Conservation (phyloP, 805 yeast species). For the Candida morakotiae region DNA sequence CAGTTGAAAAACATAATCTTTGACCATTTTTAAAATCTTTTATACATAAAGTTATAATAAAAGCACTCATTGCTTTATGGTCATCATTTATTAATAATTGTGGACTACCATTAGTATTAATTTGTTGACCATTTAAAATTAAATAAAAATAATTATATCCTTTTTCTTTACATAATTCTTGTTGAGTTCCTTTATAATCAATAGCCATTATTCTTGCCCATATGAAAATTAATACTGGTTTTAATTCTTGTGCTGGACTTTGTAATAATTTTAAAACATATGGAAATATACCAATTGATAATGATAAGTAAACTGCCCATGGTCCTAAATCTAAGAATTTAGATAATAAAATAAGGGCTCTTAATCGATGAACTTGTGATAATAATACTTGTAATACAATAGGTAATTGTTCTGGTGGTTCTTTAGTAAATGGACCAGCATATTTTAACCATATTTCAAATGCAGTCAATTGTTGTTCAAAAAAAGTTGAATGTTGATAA, state of each 20-base stretch:
- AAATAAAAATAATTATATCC: conserved; percentile 85
- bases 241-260: conserved; percentile 91
- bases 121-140: conserved; percentile 52
- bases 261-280: conserved; percentile 86
- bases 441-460: conserved; percentile 95
- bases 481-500: conserved; percentile 88
- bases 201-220: conserved; percentile 99
- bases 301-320: conserved; percentile 91
- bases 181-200: conserved; percentile 85
- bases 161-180: conserved; percentile 85
- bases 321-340: conserved; percentile 92
- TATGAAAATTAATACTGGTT: conserved; percentile 89
- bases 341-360: conserved; percentile 81
- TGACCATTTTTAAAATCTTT: conserved; percentile 79
- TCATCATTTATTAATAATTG: conserved; percentile 57
- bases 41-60: conserved; percentile 80
- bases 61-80: conserved; percentile 94
- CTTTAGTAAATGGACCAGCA: conserved; percentile 70
- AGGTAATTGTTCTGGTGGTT: conserved; percentile 93
- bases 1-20: conserved; percentile 69
- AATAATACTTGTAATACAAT: conserved; percentile 87
- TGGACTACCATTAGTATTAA: conserved; percentile 16
- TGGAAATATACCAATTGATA: conserved; percentile 94
- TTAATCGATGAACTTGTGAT: conserved; percentile 88
- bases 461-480: conserved; percentile 94